These are phyloP conservation scores for Cardamine occulta DNA, from an alignment of 345 rosid genomes.

Conservation along the genomic window DNA sequence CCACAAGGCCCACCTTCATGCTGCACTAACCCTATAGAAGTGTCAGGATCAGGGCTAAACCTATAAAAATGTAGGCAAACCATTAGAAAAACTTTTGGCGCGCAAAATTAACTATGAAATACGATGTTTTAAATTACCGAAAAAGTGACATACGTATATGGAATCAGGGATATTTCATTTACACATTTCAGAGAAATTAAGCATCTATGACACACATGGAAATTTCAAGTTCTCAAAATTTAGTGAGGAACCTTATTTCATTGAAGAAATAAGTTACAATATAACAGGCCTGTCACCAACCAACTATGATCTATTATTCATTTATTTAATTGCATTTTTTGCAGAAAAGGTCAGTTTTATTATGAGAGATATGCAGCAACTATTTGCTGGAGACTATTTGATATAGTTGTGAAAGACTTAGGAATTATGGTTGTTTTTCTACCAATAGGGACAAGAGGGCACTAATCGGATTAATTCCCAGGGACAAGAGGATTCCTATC, in stretches of 20 bases:
- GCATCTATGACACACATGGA: constrained; percentile 5
- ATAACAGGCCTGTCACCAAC: not conserved
- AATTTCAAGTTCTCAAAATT: not conserved
- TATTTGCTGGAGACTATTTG: not conserved
- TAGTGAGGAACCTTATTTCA: not conserved
- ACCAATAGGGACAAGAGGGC: not conserved
- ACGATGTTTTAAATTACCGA: not conserved
- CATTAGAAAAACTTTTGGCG: constrained; percentile 37
- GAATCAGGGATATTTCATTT: not conserved
- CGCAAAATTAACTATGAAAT: not conserved
- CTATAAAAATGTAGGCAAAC: constrained; percentile 50
- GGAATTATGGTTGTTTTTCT: not conserved
- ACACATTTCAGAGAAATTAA: constrained; percentile 7
- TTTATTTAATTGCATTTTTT: not conserved
- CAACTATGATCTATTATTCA: not conserved
- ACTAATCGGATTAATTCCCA: too few species aligned
- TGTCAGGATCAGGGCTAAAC: constrained; percentile 97
- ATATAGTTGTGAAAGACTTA: not conserved
- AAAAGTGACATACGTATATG: constrained; percentile 6
- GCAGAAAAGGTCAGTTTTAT: not conserved
- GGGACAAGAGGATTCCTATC: not conserved
- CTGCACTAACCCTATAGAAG: constrained; percentile 98
- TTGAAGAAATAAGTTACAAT: not conserved
- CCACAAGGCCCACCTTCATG: constrained; percentile 99
- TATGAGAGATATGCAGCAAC: not conserved